Evolutionary conservation across 2,329 filamentous ascomycete species (phyloP).

Genomic region (Colletotrichum tabaci): DNA sequence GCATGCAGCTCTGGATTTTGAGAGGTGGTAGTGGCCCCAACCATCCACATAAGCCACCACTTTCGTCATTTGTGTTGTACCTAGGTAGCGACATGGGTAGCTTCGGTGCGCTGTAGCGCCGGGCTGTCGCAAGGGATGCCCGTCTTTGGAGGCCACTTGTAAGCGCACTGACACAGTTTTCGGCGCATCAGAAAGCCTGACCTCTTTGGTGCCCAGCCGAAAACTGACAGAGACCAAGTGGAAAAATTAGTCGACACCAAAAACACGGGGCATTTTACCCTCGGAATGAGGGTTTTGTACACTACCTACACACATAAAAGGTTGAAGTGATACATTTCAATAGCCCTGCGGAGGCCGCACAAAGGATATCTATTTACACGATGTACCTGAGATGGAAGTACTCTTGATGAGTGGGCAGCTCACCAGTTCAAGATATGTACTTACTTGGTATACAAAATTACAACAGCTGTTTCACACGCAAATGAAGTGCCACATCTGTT

Average conservation of each 20-base stretch:
- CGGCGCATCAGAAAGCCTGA: conserved; percentile 20
- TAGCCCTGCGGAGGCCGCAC: too few species aligned
- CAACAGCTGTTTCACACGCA: too few species aligned
- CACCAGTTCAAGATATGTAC: too few species aligned
- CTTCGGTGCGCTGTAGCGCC: not conserved
- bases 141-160: conserved; percentile 14
- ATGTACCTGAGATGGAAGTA: too few species aligned
- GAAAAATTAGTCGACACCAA: conserved; percentile 10
- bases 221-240: conserved; percentile 4
- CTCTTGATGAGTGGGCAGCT: too few species aligned
- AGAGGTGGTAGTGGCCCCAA: not conserved
- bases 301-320: not conserved
- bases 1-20: not conserved
- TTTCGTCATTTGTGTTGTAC: not conserved
- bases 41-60: not conserved
- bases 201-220: conserved; percentile 18
- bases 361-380: too few species aligned
- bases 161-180: conserved; percentile 6
- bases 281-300: not conserved
- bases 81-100: too few species aligned
- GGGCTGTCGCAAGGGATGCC: conserved; percentile 24
- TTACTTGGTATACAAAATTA: too few species aligned
- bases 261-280: conserved; percentile 4
- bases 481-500: not conserved
- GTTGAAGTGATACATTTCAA: not conserved